Conservation (phyloP, 306 rosid species). For the Crotalaria pallida region DNA sequence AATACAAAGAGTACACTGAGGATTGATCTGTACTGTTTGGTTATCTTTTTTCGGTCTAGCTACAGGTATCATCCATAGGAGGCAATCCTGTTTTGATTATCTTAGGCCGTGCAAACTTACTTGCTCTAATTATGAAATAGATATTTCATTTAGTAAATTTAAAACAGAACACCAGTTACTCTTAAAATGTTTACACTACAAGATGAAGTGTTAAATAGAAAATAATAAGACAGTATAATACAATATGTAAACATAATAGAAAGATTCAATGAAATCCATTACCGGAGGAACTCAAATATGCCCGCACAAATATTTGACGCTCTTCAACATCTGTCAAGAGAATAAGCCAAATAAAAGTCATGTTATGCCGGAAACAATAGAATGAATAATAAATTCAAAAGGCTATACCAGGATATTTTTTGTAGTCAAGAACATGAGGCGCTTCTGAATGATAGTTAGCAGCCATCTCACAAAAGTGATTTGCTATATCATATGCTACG, state of each 20-base stretch:
- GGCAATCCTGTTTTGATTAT: too few species aligned
- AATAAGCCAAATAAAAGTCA: slow-evolving; percentile 10
- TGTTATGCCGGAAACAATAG: background rate
- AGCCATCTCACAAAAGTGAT: slow-evolving; percentile 94
- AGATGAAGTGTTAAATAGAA: background rate
- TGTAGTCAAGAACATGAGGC: slow-evolving; percentile 64
- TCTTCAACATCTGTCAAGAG: slow-evolving; percentile 49
- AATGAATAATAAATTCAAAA: background rate
- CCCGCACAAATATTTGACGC: slow-evolving; percentile 50
- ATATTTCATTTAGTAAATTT: background rate
- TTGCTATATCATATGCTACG: slow-evolving; percentile 81
- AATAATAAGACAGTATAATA: background rate
- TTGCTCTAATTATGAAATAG: slow-evolving; percentile 4
- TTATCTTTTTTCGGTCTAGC: too few species aligned
- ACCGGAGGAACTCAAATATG: slow-evolving; percentile 63
- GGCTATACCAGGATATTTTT: slow-evolving; percentile 68
- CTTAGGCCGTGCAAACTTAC: slow-evolving; percentile 4
- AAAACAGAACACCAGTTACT: slow-evolving; percentile 1
- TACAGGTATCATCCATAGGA: too few species aligned
- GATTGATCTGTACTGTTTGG: background rate
- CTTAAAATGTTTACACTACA: background rate
- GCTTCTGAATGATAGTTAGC: slow-evolving; percentile 75
- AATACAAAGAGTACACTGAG: slow-evolving; percentile 10
- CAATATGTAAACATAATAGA: background rate
- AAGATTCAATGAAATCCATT: slow-evolving; percentile 12